phyloP scores from a whole-genome alignment of 2,329 filamentous ascomycete species.

The Hawksworthiomyces lignivorus region DNA sequence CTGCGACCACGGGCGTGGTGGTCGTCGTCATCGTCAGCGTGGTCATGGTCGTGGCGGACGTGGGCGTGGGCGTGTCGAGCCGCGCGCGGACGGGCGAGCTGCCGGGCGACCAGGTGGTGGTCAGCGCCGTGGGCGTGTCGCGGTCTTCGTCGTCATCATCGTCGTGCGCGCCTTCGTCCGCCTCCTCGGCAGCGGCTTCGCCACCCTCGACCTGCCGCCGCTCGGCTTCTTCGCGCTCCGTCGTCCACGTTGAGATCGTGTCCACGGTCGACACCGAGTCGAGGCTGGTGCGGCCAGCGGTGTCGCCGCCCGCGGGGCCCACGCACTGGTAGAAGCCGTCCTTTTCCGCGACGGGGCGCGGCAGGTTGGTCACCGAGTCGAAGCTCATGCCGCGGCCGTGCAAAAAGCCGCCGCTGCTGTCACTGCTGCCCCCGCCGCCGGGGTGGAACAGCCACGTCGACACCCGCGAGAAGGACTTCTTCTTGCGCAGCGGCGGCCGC shows the following conservation, averaged over 20 bases:
- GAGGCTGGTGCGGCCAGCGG: conserved; percentile 27
- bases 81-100: conserved; percentile 32
- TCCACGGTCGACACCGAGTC: conserved; percentile 35
- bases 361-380: conserved; percentile 48
- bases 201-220: conserved; percentile 22
- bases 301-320: conserved; percentile 25
- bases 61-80: conserved; percentile 31
- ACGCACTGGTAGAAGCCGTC: conserved; percentile 55
- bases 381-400: conserved; percentile 33
- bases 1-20: conserved; percentile 3
- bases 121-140: conserved; percentile 32
- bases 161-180: conserved; percentile 30
- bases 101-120: conserved; percentile 42
- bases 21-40: conserved; percentile 18
- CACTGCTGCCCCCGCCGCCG: conserved; percentile 3
- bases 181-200: conserved; percentile 33
- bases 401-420: conserved; percentile 18
- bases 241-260: conserved; percentile 41
- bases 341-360: conserved; percentile 40
- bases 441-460: conserved; percentile 51
- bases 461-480: conserved; percentile 58
- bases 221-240: conserved; percentile 28
- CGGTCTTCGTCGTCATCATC: conserved; percentile 26
- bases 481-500: conserved; percentile 55
- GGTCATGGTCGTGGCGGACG: conserved; percentile 27